Percentiles rank a stretch among this genome's conserved stretches.
Conservation (phyloP, 306 rosid species). For the Prinsepia uniflora region DNA sequence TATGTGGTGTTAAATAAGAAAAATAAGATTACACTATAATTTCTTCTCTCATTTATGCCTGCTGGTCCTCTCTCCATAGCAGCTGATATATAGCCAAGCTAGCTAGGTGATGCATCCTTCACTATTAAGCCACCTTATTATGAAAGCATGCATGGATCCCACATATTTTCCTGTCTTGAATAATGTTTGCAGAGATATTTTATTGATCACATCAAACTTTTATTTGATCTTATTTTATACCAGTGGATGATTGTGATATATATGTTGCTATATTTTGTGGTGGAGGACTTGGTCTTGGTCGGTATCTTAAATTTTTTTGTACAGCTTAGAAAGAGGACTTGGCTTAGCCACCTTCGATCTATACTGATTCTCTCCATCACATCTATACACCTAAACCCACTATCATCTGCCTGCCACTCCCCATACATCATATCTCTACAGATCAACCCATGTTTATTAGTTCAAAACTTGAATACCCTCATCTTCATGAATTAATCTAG, state of each 20-base stretch:
- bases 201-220: neutral
- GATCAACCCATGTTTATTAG: neutral
- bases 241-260: neutral
- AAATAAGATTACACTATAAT: too few species aligned
- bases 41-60: too few species aligned
- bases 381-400: neutral
- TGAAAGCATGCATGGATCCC: too few species aligned
- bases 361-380: conserved; percentile 14
- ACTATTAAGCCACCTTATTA: too few species aligned
- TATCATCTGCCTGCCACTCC: neutral
- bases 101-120: too few species aligned
- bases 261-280: neutral
- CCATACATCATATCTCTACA: neutral
- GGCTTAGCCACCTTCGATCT: neutral
- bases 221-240: neutral
- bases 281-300: conserved; percentile 7
- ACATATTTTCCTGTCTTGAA: conserved; percentile 6
- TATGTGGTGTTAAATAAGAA: conserved; percentile 3
- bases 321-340: conserved; percentile 15
- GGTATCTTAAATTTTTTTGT: neutral
- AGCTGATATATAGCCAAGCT: too few species aligned
- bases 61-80: too few species aligned
- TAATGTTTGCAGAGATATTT: neutral
- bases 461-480: too few species aligned
- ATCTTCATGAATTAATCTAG: neutral